Evolutionary conservation across 345 rosid genomes (phyloP), one percentile per base, ranked within the genome.

Genomic region (Eucalyptus sp.): DNA sequence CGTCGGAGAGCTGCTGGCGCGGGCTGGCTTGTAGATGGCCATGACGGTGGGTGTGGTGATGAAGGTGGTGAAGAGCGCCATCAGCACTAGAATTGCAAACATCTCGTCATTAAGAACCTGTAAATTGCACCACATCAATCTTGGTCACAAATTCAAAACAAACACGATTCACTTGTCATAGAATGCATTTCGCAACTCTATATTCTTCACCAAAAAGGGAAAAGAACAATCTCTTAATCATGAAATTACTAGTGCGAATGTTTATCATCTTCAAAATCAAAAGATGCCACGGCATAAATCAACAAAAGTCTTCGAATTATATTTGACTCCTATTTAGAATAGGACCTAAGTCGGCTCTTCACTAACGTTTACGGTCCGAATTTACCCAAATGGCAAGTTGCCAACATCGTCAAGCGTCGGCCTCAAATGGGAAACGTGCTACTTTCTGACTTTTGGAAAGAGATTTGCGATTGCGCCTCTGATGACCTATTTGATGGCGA

Each of bases 51-150:
- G 98, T 24, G 98, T 95, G 44, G 98, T 95, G 87, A 97, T 90
- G 94, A 97, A 97, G 90, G 98, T 96, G 86, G 98, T 97, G 90
- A 97, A 93, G 50, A 97, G 94, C 50, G 98, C 98, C 98, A 97
- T 97, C 20, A 97, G 92, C 25, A 96, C 97, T 27, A 97, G 56
- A 86, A 96, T 96, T 6, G 98, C 98, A 66, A 97, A 97, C 7
- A 86, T 90, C 92, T 97, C 97, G 52, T 95, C 99, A 83, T 95
- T 96, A 27, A 96, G 93, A n/a, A 97, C 99, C 99, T 95, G 94
- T 64, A 25, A 2, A 7, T 24, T 15, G 24, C 64, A 89, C 27
- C 14, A 37, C n/a, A 33, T 6, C 9, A 52, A 52, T 76, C 16
- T 76, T 11, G 29, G 5, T 76, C 48, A 76, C 8, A 76, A 37